Conservation (phyloP, 768 basidiomycete genomes). For the Leccinum truebloodii region DNA sequence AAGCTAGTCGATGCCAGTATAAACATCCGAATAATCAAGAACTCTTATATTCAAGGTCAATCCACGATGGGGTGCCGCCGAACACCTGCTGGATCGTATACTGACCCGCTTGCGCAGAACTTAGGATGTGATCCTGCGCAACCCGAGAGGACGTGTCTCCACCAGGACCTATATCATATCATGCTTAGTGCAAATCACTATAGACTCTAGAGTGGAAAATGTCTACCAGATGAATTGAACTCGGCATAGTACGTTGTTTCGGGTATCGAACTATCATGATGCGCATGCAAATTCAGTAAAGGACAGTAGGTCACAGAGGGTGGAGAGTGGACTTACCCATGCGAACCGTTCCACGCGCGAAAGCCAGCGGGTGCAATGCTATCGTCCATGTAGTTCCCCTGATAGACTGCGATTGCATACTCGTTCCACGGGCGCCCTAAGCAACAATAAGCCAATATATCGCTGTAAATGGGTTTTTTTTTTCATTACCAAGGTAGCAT, state of each 20-base stretch:
- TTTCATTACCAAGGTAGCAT: slow-evolving; percentile 49
- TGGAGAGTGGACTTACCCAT: slow-evolving; percentile 13
- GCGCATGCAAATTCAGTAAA: background rate
- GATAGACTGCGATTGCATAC: slow-evolving; percentile 52
- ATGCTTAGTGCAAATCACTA: background rate
- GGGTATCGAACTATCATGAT: background rate
- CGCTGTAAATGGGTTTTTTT: too few relatives aligned
- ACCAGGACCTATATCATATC: background rate
- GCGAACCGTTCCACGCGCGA: slow-evolving; percentile 40
- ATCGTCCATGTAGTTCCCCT: slow-evolving; percentile 27
- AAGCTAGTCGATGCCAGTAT: background rate
- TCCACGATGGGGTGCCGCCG: background rate
- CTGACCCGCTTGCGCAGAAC: background rate
- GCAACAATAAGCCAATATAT: background rate
- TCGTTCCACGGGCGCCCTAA: slow-evolving; percentile 60
- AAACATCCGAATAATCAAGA: background rate
- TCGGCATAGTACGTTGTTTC: background rate
- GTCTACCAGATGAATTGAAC: background rate
- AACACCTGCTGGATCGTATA: background rate
- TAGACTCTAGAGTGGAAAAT: too few relatives aligned
- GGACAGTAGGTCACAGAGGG: background rate
- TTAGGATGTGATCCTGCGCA: background rate
- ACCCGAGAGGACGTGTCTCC: background rate
- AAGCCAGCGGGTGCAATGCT: slow-evolving; percentile 53
- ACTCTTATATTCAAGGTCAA: background rate